Evolutionary conservation across 2,329 filamentous ascomycete species (phyloP), one percentile per base, ranked within the genome.

Genomic region (Aspergillus pseudotamarii): DNA sequence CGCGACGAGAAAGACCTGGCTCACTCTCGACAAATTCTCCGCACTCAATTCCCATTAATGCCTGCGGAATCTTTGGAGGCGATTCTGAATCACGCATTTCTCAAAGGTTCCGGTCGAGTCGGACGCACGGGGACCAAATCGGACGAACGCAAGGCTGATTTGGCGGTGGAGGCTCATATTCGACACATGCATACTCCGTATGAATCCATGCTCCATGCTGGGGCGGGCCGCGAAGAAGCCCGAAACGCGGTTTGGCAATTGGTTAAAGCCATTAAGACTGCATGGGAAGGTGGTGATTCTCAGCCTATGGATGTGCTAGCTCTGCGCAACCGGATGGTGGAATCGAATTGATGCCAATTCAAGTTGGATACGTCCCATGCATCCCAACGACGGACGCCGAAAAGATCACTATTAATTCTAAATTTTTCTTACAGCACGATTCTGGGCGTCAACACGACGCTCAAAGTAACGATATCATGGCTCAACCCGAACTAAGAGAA

Each of bases 131-230:
- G 69, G n/a, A 74, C 58, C 10, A 67, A 66, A 4, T 70, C 72
- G 0, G 78, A 81, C 9, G 65, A 76, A 28, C 64, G 65, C 3
- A 79, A 80, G 56, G 77, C 75, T 1, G 61, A 67, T 3, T 61
- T 82, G 45, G 80, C 79, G 0, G 79, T 81, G 14, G 75, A 80
- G 60, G 80, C 80, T 34, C 77, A 82, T 70, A 78, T 82, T 59
- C 71, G 80, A 28, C 80, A 82, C 66, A 71, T 67, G 5, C 76
- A 78, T 65, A 82, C 79, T 1, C 68, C 71, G 0, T 82, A 81
- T 57, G 79, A 82, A 8, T 58, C 56, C 8, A 58, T 80, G 26
- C 71, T 80, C 1, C 59, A 67, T 4, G 46, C 60, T 0, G 76
- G 75, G 0, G 57, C 69, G 14, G 60, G 64, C 1, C 70, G 76